A percentile compares a stretch with the other conserved stretches of the same genome.
Evolutionary conservation across 345 rosid species (phyloP).

Genomic region (Rhizophora mangle): DNA sequence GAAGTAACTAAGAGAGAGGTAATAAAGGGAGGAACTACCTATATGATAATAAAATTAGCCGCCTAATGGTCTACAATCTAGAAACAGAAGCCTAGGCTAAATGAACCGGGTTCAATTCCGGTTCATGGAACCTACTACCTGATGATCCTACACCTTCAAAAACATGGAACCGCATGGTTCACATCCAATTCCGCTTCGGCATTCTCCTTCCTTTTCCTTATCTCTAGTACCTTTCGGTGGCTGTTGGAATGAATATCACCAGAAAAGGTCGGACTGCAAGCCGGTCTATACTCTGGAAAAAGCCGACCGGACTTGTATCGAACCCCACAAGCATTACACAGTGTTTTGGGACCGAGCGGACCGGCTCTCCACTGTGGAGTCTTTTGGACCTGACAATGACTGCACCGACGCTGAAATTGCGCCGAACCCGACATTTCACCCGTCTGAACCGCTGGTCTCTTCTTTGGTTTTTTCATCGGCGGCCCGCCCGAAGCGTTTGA

Average conservation of each 20-base stretch:
- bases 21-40: neutral
- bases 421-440: constrained; percentile 12
- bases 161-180: constrained; percentile 31
- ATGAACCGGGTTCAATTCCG: constrained; percentile 14
- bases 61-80: neutral
- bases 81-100: neutral
- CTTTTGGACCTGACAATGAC: constrained; percentile 54
- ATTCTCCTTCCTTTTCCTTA: constrained; percentile 41
- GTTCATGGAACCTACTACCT: neutral
- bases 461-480: constrained; percentile 38
- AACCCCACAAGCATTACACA: constrained; percentile 63
- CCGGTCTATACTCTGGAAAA: constrained; percentile 58
- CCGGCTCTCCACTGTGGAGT: constrained; percentile 71
- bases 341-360: constrained; percentile 52
- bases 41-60: neutral
- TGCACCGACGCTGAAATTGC: constrained; percentile 43
- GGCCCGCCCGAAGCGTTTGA: constrained; percentile 16
- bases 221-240: constrained; percentile 53
- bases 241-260: constrained; percentile 47
- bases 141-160: constrained; percentile 22
- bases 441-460: constrained; percentile 19
- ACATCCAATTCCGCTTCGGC: constrained; percentile 17
- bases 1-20: neutral
- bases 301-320: constrained; percentile 62
- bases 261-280: constrained; percentile 58